phyloP scores from a whole-genome alignment of 2,329 filamentous ascomycete species.

The Penicillium psychrosexuale region DNA sequence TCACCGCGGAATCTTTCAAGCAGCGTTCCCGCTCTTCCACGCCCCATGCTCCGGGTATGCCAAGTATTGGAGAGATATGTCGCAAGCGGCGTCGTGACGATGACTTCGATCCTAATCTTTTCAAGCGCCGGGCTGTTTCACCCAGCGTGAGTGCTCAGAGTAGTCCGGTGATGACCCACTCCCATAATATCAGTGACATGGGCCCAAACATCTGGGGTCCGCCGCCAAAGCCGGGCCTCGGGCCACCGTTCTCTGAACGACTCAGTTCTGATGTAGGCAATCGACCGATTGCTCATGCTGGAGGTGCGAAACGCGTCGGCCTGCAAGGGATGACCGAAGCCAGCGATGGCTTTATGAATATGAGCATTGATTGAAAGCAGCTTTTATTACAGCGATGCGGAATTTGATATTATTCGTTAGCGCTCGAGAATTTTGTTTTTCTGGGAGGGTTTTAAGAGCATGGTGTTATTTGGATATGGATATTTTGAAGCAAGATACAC shows the following conservation, averaged over 20 bases:
- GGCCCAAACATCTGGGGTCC: slow-evolving; percentile 65
- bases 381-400: background rate
- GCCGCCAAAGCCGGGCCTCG: slow-evolving; percentile 58
- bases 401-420: background rate
- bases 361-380: slow-evolving; percentile 75
- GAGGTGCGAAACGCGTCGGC: slow-evolving; percentile 61
- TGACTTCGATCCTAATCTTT: slow-evolving; percentile 80
- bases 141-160: slow-evolving; percentile 89
- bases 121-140: slow-evolving; percentile 88
- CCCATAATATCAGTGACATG: slow-evolving; percentile 70
- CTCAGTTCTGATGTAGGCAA: slow-evolving; percentile 51
- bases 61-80: slow-evolving; percentile 70
- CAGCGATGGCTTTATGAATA: slow-evolving; percentile 92
- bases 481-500: slow-evolving; percentile 8
- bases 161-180: slow-evolving; percentile 78
- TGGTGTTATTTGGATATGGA: background rate
- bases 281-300: slow-evolving; percentile 46
- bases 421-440: background rate
- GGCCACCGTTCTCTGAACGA: slow-evolving; percentile 50
- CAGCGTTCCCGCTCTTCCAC: slow-evolving; percentile 41
- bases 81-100: slow-evolving; percentile 83
- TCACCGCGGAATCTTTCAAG: slow-evolving; percentile 29
- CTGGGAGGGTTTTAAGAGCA: background rate
- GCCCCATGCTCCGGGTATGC: slow-evolving; percentile 38
- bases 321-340: slow-evolving; percentile 94